Percentiles rank a stretch among this genome's conserved stretches.
Conservation (phyloP, 768 basidiomycete species). For the Termitomyces sp. region DNA sequence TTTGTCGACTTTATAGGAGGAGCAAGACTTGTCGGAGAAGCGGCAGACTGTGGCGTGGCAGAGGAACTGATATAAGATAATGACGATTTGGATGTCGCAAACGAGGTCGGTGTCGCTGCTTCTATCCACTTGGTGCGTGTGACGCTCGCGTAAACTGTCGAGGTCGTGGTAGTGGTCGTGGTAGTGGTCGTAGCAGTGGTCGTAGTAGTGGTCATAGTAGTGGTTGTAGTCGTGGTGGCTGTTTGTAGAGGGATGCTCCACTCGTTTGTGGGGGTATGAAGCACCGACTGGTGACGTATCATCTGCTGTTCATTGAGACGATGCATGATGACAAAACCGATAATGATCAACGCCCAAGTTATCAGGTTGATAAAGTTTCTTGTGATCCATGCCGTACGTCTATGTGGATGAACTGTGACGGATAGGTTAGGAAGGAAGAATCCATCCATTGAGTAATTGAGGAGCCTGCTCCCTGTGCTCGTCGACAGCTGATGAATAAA, state of each 20-base stretch:
- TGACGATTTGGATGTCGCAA: conserved; percentile 11
- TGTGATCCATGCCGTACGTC: conserved; percentile 12
- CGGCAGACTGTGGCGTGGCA: not conserved
- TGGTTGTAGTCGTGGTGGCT: conserved; percentile 31
- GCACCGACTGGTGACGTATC: not conserved
- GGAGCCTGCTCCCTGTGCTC: conserved; percentile 37
- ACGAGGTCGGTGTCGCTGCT: conserved; percentile 8
- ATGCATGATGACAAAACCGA: conserved; percentile 20
- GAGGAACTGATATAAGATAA: conserved; percentile 2
- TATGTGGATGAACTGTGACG: conserved; percentile 24
- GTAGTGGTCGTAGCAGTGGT: conserved; percentile 35
- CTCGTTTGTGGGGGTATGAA: not conserved
- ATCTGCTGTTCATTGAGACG: conserved; percentile 21
- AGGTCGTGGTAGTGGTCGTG: conserved; percentile 34
- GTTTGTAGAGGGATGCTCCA: not conserved
- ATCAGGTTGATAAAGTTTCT: conserved; percentile 17
- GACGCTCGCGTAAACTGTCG: conserved; percentile 26
- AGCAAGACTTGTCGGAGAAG: conserved; percentile 2
- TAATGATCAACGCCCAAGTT: conserved; percentile 25
- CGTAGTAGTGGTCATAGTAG: conserved; percentile 34
- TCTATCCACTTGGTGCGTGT: conserved; percentile 19
- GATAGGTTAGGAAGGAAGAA: conserved; percentile 55
- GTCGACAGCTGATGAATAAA: conserved; percentile 43
- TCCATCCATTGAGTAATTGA: conserved; percentile 52
- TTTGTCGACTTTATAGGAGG: conserved; percentile 1